Percentiles rank a stretch among this genome's conserved stretches.
These are phyloP conservation scores for Telfairia occidentalis DNA, from an alignment of 331 rosid genomes.

Conservation along the genomic window DNA sequence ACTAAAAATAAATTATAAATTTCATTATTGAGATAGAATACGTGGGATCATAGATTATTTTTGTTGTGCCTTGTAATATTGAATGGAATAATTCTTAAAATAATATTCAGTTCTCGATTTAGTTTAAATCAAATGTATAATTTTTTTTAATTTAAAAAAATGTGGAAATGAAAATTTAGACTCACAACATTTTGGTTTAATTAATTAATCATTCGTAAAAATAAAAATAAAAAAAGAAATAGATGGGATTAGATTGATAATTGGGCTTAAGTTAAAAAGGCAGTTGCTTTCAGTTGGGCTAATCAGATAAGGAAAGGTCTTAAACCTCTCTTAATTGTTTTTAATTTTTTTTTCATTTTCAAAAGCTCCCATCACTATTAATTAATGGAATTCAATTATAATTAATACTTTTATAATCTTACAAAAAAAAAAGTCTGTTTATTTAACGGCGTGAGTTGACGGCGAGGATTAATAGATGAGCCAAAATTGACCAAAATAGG, in stretches of 20 bases:
- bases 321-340: background rate
- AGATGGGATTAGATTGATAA: background rate
- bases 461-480: background rate
- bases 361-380: background rate
- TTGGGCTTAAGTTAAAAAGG: background rate
- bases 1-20: too few relatives aligned
- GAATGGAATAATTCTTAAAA: too few relatives aligned
- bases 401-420: background rate
- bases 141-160: too few relatives aligned
- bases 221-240: background rate
- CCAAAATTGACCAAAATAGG: background rate
- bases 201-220: background rate
- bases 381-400: background rate
- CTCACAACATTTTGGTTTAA: too few relatives aligned
- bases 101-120: too few relatives aligned
- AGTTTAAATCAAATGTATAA: too few relatives aligned
- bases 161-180: too few relatives aligned
- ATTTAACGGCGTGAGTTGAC: background rate
- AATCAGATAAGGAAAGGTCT: constrained; percentile 1
- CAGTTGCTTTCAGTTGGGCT: constrained; percentile 10
- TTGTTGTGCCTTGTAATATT: too few relatives aligned
- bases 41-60: too few relatives aligned
- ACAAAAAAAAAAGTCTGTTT: background rate
- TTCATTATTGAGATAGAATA: too few relatives aligned
- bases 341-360: background rate